A percentile compares a stretch with the other conserved stretches of the same genome.
phyloP scores from a whole-genome alignment of 106 monocot species.

The Vanilla planifolia region DNA sequence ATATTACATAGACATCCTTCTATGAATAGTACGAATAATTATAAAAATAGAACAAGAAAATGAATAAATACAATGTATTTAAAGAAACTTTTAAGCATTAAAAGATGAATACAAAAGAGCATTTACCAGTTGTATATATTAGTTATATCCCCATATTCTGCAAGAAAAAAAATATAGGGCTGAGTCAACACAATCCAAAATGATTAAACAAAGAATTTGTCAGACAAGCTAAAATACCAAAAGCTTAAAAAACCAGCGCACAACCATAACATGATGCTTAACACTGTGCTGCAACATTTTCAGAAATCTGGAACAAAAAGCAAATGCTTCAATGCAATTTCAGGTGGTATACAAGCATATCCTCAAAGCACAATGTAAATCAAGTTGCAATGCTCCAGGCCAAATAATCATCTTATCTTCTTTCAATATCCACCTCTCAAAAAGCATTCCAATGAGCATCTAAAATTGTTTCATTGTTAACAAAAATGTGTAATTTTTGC shows the following conservation, averaged over 20 bases:
- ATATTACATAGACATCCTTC: background rate
- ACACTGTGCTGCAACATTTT: background rate
- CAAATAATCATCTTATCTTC: no score
- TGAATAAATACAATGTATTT: no score
- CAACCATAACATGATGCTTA: background rate
- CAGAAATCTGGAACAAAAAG: background rate
- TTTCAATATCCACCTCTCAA: no score
- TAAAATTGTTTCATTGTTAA: no score
- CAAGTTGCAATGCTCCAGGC: no score
- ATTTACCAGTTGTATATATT: constrained; percentile 95
- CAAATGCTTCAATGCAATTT: background rate
- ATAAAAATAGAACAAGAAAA: constrained; percentile 2
- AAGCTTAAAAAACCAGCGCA: no score
- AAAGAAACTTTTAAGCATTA: constrained; percentile 8
- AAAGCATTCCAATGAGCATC: no score
- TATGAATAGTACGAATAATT: background rate
- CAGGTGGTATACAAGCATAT: background rate
- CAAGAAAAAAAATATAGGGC: constrained; percentile 1
- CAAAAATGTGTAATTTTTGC: no score
- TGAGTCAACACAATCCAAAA: background rate
- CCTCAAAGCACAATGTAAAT: background rate
- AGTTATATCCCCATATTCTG: constrained; percentile 93
- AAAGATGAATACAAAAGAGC: background rate
- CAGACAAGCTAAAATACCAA: no score
- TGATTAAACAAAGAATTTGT: background rate